These are phyloP conservation scores for Magnaporthiopsis rhizophila DNA, from an alignment of 2,329 filamentous ascomycete genomes.

Conservation along the genomic window DNA sequence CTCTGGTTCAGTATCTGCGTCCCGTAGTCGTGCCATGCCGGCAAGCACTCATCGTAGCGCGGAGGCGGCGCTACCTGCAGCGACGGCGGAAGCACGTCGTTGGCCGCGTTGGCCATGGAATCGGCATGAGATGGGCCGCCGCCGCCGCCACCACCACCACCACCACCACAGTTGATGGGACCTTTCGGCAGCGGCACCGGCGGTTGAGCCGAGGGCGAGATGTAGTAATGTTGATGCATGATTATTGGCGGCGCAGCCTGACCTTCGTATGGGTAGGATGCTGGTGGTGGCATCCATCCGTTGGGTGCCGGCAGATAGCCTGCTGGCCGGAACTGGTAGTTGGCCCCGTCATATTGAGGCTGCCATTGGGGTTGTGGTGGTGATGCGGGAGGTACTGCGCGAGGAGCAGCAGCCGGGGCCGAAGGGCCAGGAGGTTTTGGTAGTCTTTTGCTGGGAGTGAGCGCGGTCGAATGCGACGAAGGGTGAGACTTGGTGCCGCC, in stretches of 20 bases:
- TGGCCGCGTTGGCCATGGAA: conserved; percentile 35
- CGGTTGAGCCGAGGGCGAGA: conserved; percentile 20
- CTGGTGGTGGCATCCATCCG: conserved; percentile 14
- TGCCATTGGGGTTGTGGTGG: conserved; percentile 4
- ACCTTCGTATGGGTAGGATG: background rate
- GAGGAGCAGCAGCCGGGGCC: conserved; percentile 1
- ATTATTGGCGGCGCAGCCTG: conserved; percentile 30
- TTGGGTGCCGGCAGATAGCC: conserved; percentile 19
- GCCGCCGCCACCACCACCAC: background rate
- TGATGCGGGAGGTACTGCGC: background rate
- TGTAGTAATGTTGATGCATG: conserved; percentile 45
- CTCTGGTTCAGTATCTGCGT: conserved; percentile 37
- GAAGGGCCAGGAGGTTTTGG: background rate
- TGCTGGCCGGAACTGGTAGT: conserved; percentile 16
- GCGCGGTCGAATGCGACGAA: conserved; percentile 3
- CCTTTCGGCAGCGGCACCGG: conserved; percentile 11
- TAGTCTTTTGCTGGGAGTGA: background rate
- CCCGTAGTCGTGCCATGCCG: conserved; percentile 32
- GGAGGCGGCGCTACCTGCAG: conserved; percentile 18
- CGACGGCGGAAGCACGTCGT: conserved; percentile 26
- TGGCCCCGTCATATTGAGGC: background rate
- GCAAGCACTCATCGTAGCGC: conserved; percentile 33
- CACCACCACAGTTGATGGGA: conserved; percentile 7
- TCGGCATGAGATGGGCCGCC: conserved; percentile 9
- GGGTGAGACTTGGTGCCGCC: conserved; percentile 1